Conservation (phyloP, 441 rosid genomes). For the Theobroma grandiflorum region DNA sequence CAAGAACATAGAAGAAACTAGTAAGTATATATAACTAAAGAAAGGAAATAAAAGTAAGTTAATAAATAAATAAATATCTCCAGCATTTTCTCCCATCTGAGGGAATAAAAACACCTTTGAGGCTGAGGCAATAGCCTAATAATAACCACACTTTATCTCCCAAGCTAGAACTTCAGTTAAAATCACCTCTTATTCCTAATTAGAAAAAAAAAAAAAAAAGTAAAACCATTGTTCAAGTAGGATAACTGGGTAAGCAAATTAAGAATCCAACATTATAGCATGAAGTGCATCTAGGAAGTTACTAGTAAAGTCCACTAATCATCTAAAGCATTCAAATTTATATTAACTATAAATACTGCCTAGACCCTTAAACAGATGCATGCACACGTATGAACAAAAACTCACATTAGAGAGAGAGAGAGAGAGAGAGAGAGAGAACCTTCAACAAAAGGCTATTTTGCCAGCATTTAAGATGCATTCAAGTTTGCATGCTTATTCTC, state of each 20-base stretch:
- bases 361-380: background rate
- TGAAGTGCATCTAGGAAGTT: background rate
- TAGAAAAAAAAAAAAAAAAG: background rate
- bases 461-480: constrained; percentile 27
- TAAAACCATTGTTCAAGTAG: background rate
- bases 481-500: constrained; percentile 27
- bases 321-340: background rate
- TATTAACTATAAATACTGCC: background rate
- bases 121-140: background rate
- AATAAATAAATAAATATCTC: background rate
- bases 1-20: background rate
- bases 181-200: background rate
- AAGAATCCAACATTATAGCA: background rate
- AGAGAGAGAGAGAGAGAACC: constrained; percentile 22
- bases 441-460: constrained; percentile 2
- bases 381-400: background rate
- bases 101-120: background rate
- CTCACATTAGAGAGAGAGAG: background rate
- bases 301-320: background rate
- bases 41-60: too few species aligned
- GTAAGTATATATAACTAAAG: too few species aligned
- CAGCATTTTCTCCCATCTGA: background rate
- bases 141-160: background rate
- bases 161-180: background rate
- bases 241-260: background rate